A percentile compares a stretch with the other conserved stretches of the same genome.
Conservation (phyloP, 306 rosid genomes). For the Cucurbita ficifolia region DNA sequence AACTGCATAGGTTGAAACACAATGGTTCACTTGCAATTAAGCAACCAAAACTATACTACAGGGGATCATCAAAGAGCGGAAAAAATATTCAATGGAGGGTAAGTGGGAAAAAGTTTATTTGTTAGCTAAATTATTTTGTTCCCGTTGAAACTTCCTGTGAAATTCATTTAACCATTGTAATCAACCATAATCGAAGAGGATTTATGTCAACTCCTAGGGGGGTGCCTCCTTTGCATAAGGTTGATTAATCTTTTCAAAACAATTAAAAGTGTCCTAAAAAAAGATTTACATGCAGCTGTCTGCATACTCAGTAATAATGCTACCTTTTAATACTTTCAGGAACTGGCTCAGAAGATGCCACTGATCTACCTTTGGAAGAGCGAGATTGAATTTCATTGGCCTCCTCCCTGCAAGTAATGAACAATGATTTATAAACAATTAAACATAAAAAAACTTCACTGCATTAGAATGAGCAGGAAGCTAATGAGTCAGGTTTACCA, state of each 20-base stretch:
- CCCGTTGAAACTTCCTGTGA: not conserved
- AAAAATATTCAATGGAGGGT: not conserved
- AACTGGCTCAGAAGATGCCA: conserved; percentile 22
- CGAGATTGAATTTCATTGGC: conserved; percentile 43
- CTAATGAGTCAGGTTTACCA: not conserved
- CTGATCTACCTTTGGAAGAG: conserved; percentile 10
- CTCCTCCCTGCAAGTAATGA: conserved; percentile 38
- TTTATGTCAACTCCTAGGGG: not conserved
- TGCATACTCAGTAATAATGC: not conserved
- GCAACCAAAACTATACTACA: not conserved
- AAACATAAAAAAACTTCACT: not conserved
- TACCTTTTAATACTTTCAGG: conserved; percentile 49
- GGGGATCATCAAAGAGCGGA: not conserved
- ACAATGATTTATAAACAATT: not conserved
- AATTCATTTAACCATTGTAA: not conserved
- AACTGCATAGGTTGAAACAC: not conserved
- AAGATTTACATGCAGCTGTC: not conserved
- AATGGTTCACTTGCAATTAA: not conserved
- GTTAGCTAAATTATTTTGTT: not conserved
- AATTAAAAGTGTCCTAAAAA: not conserved
- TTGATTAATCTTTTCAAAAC: not conserved
- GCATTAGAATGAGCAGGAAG: not conserved
- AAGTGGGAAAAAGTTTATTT: not conserved
- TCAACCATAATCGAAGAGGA: not conserved
- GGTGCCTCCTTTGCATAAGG: not conserved